phyloP scores from a whole-genome alignment of 352 stramenopile genomes.

The Globisporangium canariense region DNA sequence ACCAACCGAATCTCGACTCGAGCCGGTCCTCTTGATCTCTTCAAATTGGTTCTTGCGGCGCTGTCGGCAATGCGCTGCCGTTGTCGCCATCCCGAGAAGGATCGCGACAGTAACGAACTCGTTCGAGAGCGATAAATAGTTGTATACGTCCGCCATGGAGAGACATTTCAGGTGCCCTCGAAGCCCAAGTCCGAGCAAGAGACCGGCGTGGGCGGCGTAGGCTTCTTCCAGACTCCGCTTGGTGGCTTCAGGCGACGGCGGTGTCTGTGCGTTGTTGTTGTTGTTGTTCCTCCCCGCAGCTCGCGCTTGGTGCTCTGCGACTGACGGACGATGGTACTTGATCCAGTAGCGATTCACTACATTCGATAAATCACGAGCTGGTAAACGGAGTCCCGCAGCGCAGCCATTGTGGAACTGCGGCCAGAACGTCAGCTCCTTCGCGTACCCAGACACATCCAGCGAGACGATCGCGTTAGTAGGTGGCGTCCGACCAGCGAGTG shows the following conservation, averaged over 20 bases:
- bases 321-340: slow-evolving; percentile 93
- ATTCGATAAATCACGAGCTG: slow-evolving; percentile 51
- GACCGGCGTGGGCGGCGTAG: slow-evolving; percentile 91
- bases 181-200: slow-evolving; percentile 94
- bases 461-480: slow-evolving; percentile 92
- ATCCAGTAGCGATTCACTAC: slow-evolving; percentile 97
- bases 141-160: slow-evolving; percentile 98
- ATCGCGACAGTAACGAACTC: slow-evolving; percentile 96
- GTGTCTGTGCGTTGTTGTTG: slow-evolving; percentile 2
- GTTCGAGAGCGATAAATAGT: slow-evolving; percentile 96
- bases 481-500: slow-evolving; percentile 91
- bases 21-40: background rate
- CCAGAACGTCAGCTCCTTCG: slow-evolving; percentile 93
- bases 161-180: slow-evolving; percentile 93
- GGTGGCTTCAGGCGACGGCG: slow-evolving; percentile 13
- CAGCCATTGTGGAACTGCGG: slow-evolving; percentile 99
- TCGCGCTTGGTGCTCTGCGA: slow-evolving; percentile 26
- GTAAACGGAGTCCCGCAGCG: slow-evolving; percentile 91
- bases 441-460: slow-evolving; percentile 89
- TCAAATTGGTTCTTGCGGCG: slow-evolving; percentile 22
- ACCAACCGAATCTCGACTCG: background rate
- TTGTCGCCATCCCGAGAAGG: slow-evolving; percentile 95
- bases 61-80: slow-evolving; percentile 85
- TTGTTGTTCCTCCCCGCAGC: background rate
- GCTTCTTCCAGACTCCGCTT: slow-evolving; percentile 66